Base-by-base conservation (phyloP, 2,329 filamentous ascomycete genomes). In the Stylonectria norvegica region DNA sequence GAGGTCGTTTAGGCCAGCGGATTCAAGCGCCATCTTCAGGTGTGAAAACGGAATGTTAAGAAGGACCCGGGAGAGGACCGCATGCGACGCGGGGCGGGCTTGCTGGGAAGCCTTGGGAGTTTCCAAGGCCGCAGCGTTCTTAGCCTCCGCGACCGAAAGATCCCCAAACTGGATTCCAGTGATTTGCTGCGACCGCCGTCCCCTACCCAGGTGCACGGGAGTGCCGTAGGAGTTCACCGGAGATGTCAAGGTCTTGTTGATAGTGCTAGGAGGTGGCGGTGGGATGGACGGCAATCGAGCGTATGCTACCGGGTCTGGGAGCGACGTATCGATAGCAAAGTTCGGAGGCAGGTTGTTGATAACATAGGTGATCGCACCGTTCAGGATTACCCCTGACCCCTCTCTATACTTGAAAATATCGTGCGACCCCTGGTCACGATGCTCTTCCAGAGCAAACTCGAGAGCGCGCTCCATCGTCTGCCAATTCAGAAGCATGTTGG, bases 91-190 rank as follows among this genome's bases (percentile, higher is more conserved):
- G 10, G 59, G 59, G 16, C 55, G 57, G 15, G 51, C 52, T 29
- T 49, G 56, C 20, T 48, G 54, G 6, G 52, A 44, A 5, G 51
- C 52, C 15, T 52, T 57, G 5, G 58, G 59, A 28, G 52, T 58
- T 23, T 66, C 66, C 3, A 65, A 60, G 6, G 50, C 50, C 8
- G 52, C 31, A 7, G 48, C 52, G 20, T 48, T 49, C 16, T 55
- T 42, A 16, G 53, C 53, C 16, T 63, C 60, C 0, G 52, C 43
- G 47, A 66, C 35, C 53, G 78, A 67, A 15, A 83, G 66, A 49
- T 87, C 83, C n/a, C 85, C 85, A 54, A 89, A 89, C 45, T 81
- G 78, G 37, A 89, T 86, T 46, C 72, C 75, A 45, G 74, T 76
- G 9, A 85, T 66, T 18, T 80, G 75, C 27, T 64, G 63, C 34